A percentile compares a stretch with the other conserved stretches of the same genome.
Conservation (phyloP, 495 filamentous ascomycete species). For the Penicillium riverlandense region DNA sequence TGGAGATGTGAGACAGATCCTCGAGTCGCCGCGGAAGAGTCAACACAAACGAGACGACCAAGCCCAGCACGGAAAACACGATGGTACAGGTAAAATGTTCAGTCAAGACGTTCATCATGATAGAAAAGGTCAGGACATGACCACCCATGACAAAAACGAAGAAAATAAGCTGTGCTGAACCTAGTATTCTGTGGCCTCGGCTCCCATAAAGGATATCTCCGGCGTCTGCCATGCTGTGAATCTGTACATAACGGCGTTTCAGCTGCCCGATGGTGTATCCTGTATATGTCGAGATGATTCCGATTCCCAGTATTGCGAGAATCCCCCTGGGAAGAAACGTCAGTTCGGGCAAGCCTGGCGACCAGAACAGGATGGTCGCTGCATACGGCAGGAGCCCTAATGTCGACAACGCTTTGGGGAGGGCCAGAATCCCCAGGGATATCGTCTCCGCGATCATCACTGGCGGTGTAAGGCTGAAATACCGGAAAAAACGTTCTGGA, state of each 20-base stretch:
- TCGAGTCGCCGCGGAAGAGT: constrained; percentile 56
- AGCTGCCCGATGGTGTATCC: constrained; percentile 64
- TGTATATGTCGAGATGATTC: constrained; percentile 63
- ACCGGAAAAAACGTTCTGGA: not conserved
- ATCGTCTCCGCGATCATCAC: constrained; percentile 61
- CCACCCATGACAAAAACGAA: constrained; percentile 66
- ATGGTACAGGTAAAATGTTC: constrained; percentile 56
- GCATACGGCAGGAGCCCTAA: constrained; percentile 49
- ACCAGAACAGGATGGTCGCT: constrained; percentile 47
- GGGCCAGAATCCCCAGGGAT: constrained; percentile 52
- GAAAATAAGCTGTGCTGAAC: constrained; percentile 51
- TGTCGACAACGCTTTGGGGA: constrained; percentile 49
- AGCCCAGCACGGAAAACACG: constrained; percentile 52
- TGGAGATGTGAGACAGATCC: constrained; percentile 46
- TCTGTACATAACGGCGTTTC: constrained; percentile 53
- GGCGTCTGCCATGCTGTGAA: constrained; percentile 62
- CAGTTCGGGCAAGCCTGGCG: constrained; percentile 42
- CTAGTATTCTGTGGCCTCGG: constrained; percentile 51
- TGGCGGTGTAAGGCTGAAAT: constrained; percentile 9
- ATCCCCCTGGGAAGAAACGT: constrained; percentile 31
- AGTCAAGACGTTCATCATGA: constrained; percentile 60
- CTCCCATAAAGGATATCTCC: constrained; percentile 52
- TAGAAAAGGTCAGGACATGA: constrained; percentile 63
- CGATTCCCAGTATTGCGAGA: constrained; percentile 51
- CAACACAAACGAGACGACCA: constrained; percentile 50